Base-by-base conservation (phyloP, 345 rosid genomes). In the Salix purpurea region DNA sequence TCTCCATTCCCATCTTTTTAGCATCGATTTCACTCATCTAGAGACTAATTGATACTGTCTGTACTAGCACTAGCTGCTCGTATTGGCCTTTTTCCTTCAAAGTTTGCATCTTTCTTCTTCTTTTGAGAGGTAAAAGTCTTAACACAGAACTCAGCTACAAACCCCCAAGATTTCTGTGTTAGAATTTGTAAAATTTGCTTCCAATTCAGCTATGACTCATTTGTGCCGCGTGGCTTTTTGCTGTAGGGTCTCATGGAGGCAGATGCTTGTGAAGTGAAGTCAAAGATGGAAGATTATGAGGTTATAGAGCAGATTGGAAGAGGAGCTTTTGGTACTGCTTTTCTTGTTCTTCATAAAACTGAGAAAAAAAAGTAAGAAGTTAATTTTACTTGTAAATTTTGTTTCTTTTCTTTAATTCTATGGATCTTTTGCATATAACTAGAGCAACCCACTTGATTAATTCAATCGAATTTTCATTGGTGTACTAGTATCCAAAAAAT, bases 281-380 rank as follows among this genome's bases (percentile, higher is more conserved):
- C 91, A 65, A 92, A 88, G 85, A 84, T 87, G 89, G 92, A 91
- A 73, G 91, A 87, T 74, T 96, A 91, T 83, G 89, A 86, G 84
- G 85, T 92, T n/a, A 78, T 92, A 65, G 95, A 93, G 85, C 97
- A 93, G 87, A 93, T 91, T 84, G 91, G 90, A 68, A 89, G 94
- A 81, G 94, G 95, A 75, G 88, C 97, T 56, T 93, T 85, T 79
- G 88, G 92, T 69, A 84, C 99, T 69, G 94, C 97, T 83, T 93
- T 92, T 84, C 91, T 96, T 37, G 88, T 96, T 80, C 95, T 91
- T 19, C 97, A 93, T 82, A 83, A 87, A 76, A 76, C 74, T 61
- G 92, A 96, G 79, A 88, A 87, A 68, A 92, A 81, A 77, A 92
- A 85, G 99, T 91, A 83, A 86, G 84, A 37, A 21, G 4, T 26